Conservation (phyloP, 1,284 basidiomycete species). For the Heterobasidion parviporum region DNA sequence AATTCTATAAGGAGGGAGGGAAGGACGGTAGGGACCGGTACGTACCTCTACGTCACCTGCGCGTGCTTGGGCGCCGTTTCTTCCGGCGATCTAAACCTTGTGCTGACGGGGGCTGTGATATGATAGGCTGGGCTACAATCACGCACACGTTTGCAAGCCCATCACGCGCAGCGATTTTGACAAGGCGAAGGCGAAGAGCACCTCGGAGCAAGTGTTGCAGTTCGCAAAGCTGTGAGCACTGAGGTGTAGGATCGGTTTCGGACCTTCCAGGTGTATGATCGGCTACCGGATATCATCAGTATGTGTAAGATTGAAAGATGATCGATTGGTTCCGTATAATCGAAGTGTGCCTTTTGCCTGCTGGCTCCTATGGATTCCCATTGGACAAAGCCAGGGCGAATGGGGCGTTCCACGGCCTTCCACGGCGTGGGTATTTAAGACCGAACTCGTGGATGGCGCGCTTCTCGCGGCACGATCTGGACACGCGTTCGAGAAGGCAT, state of each 20-base stretch:
- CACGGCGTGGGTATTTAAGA: too few relatives aligned
- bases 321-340: too few relatives aligned
- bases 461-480: too few relatives aligned
- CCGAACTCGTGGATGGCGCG: too few relatives aligned
- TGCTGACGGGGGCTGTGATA: background rate
- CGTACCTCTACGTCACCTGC: constrained; percentile 8
- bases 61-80: background rate
- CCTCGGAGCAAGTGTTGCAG: constrained; percentile 32
- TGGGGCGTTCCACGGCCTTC: too few relatives aligned
- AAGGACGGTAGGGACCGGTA: constrained; percentile 60
- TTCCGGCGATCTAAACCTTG: background rate
- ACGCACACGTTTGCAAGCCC: constrained; percentile 58
- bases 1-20: constrained; percentile 58
- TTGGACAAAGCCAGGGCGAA: too few relatives aligned
- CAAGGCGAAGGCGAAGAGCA: constrained; percentile 54
- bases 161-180: constrained; percentile 59
- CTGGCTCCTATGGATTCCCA: too few relatives aligned
- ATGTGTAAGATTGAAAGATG: too few relatives aligned
- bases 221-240: constrained; percentile 26
- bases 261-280: too few relatives aligned
- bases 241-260: background rate
- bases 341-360: too few relatives aligned
- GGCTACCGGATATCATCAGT: too few relatives aligned
- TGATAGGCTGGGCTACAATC: constrained; percentile 70
- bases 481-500: too few relatives aligned